These are phyloP conservation scores for Trametes meyenii DNA, from an alignment of 768 basidiomycete species.

Conservation along the genomic window DNA sequence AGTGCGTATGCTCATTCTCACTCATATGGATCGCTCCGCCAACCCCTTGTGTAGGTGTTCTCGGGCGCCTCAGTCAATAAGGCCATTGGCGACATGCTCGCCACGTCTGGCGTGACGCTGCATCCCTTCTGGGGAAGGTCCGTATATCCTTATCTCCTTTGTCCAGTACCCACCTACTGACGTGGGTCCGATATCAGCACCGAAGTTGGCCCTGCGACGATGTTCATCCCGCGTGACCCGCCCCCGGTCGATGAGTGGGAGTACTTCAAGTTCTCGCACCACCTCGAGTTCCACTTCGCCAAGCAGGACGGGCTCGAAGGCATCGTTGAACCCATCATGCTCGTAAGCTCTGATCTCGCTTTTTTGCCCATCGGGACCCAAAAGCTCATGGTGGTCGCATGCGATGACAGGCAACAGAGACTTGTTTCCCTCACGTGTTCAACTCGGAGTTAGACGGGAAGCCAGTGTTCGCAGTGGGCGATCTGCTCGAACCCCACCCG, in stretches of 20 bases:
- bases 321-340: slow-evolving; percentile 18
- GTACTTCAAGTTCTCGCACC: slow-evolving; percentile 23
- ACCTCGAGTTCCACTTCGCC: slow-evolving; percentile 6
- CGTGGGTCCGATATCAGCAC: not conserved
- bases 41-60: not conserved
- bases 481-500: slow-evolving; percentile 49
- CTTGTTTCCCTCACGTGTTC: slow-evolving; percentile 26
- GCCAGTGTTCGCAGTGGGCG: slow-evolving; percentile 45
- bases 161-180: not conserved
- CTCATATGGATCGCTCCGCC: not conserved
- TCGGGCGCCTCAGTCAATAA: slow-evolving; percentile 8
- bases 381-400: not conserved
- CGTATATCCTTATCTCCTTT: not conserved
- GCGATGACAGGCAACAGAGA: slow-evolving; percentile 23
- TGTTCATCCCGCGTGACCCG: slow-evolving; percentile 15
- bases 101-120: slow-evolving; percentile 1
- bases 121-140: slow-evolving; percentile 7
- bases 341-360: slow-evolving; percentile 4
- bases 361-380: not conserved
- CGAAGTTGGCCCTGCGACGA: slow-evolving; percentile 15
- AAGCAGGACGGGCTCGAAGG: slow-evolving; percentile 5
- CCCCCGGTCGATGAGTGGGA: slow-evolving; percentile 21
- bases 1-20: not conserved
- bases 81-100: slow-evolving; percentile 4
- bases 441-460: slow-evolving; percentile 42